Evolutionary conservation across 192 early-diverging fungal species (phyloP).

Genomic region (Coemansia sp.): DNA sequence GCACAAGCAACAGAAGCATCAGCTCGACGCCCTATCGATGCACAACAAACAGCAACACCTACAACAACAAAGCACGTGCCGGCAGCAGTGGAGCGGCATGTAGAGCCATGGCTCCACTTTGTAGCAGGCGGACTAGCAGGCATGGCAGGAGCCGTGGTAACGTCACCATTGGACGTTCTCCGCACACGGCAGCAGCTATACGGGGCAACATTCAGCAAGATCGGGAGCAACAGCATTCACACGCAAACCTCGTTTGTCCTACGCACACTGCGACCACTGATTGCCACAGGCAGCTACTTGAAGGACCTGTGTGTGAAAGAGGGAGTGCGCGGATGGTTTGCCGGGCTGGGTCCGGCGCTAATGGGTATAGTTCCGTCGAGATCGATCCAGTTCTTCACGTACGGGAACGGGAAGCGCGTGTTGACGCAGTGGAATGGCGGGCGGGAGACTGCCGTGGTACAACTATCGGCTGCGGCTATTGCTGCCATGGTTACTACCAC

Average conservation of each 20-base stretch:
- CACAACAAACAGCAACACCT: not conserved
- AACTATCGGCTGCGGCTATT: constrained; percentile 73
- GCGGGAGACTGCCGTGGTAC: constrained; percentile 74
- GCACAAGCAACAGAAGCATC: not conserved
- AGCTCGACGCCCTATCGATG: not conserved
- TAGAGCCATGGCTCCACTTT: constrained; percentile 53
- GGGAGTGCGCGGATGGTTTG: constrained; percentile 84
- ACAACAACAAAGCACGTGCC: constrained; percentile 23
- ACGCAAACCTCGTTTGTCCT: not conserved
- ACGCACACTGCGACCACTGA: constrained; percentile 28
- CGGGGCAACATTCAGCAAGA: constrained; percentile 3
- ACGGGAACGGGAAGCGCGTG: constrained; percentile 83
- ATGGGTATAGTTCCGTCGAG: constrained; percentile 94
- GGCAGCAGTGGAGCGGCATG: constrained; percentile 36
- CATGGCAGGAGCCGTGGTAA: constrained; percentile 80
- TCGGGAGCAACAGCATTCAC: not conserved
- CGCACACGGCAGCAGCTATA: constrained; percentile 89
- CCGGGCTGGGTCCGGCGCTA: constrained; percentile 92
- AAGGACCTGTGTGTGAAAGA: constrained; percentile 70
- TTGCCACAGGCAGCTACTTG: constrained; percentile 26
- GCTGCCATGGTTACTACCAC: constrained; percentile 77
- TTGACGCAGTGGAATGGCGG: constrained; percentile 76
- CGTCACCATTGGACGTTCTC: constrained; percentile 92
- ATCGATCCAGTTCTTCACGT: constrained; percentile 91
- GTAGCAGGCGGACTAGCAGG: constrained; percentile 62